Conservation (phyloP, 345 rosid species). For the Raphanus raphanistrum region DNA sequence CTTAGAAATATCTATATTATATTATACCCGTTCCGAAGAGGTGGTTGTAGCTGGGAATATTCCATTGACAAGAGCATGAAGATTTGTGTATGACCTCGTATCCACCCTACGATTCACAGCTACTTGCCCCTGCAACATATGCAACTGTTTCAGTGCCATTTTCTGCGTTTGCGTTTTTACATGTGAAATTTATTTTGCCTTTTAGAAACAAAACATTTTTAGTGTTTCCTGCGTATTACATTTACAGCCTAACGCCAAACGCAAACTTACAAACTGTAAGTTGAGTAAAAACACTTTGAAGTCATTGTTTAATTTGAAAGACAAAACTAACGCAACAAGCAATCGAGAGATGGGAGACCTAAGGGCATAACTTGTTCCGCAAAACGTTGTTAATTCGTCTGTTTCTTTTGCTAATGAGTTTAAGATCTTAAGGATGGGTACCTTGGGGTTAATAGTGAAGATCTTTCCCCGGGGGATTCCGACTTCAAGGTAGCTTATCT, state of each 20-base stretch:
- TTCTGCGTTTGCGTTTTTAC: background rate
- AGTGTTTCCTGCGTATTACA: background rate
- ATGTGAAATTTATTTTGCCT: background rate
- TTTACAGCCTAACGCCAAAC: background rate
- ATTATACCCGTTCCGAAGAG: slow-evolving; percentile 64
- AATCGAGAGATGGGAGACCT: background rate
- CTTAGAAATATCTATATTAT: background rate
- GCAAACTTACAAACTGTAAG: background rate
- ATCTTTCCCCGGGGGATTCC: slow-evolving; percentile 96
- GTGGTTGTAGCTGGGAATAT: slow-evolving; percentile 78
- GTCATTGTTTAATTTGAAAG: background rate
- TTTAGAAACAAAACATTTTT: background rate
- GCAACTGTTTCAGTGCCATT: background rate
- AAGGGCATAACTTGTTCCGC: background rate
- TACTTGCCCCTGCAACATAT: slow-evolving; percentile 80
- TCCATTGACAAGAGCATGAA: slow-evolving; percentile 80
- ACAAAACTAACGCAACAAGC: background rate
- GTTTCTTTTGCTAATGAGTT: background rate
- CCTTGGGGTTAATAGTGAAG: slow-evolving; percentile 96
- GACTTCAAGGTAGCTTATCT: slow-evolving; percentile 92
- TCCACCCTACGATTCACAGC: slow-evolving; percentile 76
- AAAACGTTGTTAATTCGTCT: background rate
- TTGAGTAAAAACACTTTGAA: background rate
- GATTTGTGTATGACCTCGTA: slow-evolving; percentile 78
- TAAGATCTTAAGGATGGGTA: slow-evolving; percentile 24